Base-by-base conservation (phyloP, 768 basidiomycete genomes). In the Strobilomyces dryophilus region DNA sequence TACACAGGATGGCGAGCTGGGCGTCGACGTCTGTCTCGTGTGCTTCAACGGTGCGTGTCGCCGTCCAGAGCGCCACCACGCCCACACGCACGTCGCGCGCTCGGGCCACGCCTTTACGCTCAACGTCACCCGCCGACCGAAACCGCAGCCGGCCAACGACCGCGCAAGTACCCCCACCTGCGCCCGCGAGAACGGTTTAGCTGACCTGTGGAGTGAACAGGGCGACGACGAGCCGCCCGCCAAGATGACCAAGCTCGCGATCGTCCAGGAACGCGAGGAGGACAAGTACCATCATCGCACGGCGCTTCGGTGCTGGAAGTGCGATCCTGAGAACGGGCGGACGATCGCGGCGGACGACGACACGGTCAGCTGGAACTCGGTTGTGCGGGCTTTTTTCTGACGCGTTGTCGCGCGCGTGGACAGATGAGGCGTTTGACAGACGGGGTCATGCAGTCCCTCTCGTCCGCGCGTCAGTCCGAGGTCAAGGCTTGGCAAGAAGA, bases 401-500 rank as follows among this genome's bases (percentile, higher is more conserved):
- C 11, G 0, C 42, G 7, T 31, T 9, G 1, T 12, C 26, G 24
- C 2, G 8, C 31, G 47, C 26, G 7, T 2, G 37, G 5, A 15
- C 54, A 87, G 82, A 73, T 83, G 37, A 79, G 78, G 57, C 63
- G 73, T 0, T 71, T 94, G 10, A 73, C 82, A 5, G 78, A 85
- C 20, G 83, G 80, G 0, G 75, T 95, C 51, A 85, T 97, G 83
- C 73, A 78, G 2, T 85, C 93, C 2, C 74, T 92, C 61, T 92
- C 93, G 0, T 95, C 92, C 2, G 88, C 92, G 0, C 89, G 93
- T 45, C 89, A 95, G 65, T 92, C 89, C 0, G 94, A 98, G 63
- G 88, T 99, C 45, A 88, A 97, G 71, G 89, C 97, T 7, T 99
- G 97, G 97, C 93, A 98, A 67, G 95, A 98, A 68, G 95, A 98